Evolutionary conservation across 148 eudicot genomes (phyloP).

Genomic region (Arctostaphylos glauca): DNA sequence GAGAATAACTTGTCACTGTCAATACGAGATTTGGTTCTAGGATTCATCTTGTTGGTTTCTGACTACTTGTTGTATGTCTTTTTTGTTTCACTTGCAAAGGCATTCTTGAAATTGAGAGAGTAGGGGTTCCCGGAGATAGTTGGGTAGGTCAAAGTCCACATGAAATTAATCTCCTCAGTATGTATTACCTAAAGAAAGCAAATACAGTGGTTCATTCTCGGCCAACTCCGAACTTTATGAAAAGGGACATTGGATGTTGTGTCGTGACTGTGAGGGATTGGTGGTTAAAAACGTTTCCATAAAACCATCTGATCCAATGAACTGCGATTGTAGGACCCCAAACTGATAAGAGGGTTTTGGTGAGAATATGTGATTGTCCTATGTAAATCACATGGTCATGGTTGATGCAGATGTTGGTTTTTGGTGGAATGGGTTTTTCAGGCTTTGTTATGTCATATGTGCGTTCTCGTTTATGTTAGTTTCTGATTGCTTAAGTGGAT

Average conservation of each 20-base stretch:
- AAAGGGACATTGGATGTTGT: neutral
- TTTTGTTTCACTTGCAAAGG: neutral
- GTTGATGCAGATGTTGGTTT: neutral
- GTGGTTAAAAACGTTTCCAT: neutral
- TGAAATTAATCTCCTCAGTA: neutral
- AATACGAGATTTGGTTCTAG: too few relatives aligned
- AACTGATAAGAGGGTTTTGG: neutral
- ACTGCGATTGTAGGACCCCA: neutral
- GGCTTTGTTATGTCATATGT: neutral
- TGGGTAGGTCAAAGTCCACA: neutral
- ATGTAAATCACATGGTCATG: neutral
- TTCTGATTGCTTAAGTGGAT: neutral
- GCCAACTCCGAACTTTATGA: neutral
- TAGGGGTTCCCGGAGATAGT: neutral
- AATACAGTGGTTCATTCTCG: neutral
- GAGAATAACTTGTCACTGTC: too few relatives aligned
- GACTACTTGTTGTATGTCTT: neutral
- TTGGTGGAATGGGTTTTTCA: neutral
- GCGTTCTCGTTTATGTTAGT: neutral
- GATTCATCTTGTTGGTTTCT: neutral
- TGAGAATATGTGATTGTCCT: neutral
- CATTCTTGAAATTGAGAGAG: neutral
- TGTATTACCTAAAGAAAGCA: neutral
- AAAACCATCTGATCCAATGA: constrained; percentile 2
- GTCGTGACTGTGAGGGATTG: neutral